Evolutionary conservation across 148 eudicot genomes (phyloP), one percentile per base, ranked within the genome.

Genomic region (Fagopyrum esculentum): DNA sequence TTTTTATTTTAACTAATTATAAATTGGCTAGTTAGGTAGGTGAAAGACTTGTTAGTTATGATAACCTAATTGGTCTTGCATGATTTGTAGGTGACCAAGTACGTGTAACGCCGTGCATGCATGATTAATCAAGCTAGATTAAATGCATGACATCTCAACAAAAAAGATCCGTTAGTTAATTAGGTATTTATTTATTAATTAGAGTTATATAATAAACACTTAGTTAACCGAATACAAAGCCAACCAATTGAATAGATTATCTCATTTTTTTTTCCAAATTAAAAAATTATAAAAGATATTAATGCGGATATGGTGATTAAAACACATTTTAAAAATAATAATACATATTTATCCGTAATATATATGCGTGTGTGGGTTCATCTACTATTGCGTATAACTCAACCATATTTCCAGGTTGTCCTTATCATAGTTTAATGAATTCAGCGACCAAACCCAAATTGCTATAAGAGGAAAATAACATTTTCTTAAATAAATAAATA

Each of bases 91-190:
- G 57, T 52, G 57, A 52, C 57, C n/a, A 52, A 52, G 57, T 52
- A 52, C 57, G 57, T 15, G 57, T 52, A 52, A 52, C 5, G n/a
- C 10, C 17, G 29, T 57, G 63, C 35, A 57, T 57, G 26, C 22
- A 57, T 57, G 63, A 9, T 57, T 57, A 57, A 57, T 19, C 10
- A 29, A 63, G 40, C 40, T 1, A 35, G 69, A 29, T 43, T 13
- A 66, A 4, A 66, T 66, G 22, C 17, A 66, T 66, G 71, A 66
- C 71, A 66, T 66, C 71, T 66, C 47, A 66, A 35, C 71, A 6
- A 11, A 2, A 35, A 15, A 66, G 46, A 43, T 66, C 45, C 71
- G 46, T 43, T 66, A 12, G 19, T 66, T 66, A 43, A 66, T 26
- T 57, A 49, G 26, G 26, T 57, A 2, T 17, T 57, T 19, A 57